Evolutionary conservation across 2,329 filamentous ascomycete species (phyloP), one percentile per base, ranked within the genome.

Genomic region (Xylaria sp.): DNA sequence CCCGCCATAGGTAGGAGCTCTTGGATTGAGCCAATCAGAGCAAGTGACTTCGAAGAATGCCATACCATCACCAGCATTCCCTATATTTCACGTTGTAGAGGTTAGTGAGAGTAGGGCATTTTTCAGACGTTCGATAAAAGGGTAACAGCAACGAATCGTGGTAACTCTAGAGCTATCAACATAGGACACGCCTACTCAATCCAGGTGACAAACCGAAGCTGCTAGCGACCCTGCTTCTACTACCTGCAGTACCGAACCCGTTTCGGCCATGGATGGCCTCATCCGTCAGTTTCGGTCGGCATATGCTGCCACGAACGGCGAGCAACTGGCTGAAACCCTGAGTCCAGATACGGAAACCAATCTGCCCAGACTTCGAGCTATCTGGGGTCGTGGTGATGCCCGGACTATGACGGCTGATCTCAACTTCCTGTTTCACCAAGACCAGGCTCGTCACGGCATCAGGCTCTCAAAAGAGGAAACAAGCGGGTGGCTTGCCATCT

Each of bases 401-500:
- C 83, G 87, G 67, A 87, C 86, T 70, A 81, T 89, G 52, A 87
- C 88, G 66, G 82, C 83, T 37, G 90, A 95, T 70, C 82, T 97
- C 57, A 88, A 89, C 60, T 88, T 91, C 72, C 83, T 95, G 60
- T 86, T 94, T 63, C 80, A 82, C 61, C 87, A 89, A 68, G 87
- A 83, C 69, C 83, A 83, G 58, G 78, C 81, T 61, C 80, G 82
- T 31, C 77, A 80, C 35, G 83, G 81, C 28, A 77, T 80, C 31
- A 83, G 80, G 55, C 75, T 92, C 23, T 79, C 83, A n/a, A 83
- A 86, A 42, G 84, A 88, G 42, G 92, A 97, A 78, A 81, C 87
- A 23, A 85, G 84, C 61, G 89, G 89, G n/a, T 99, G 95, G 95
- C 82, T 89, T 0, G 94, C 97, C 40, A 88, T 98, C 31, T 96